Conservation (phyloP, 495 filamentous ascomycete species). For the Trypethelium eluteriae region DNA sequence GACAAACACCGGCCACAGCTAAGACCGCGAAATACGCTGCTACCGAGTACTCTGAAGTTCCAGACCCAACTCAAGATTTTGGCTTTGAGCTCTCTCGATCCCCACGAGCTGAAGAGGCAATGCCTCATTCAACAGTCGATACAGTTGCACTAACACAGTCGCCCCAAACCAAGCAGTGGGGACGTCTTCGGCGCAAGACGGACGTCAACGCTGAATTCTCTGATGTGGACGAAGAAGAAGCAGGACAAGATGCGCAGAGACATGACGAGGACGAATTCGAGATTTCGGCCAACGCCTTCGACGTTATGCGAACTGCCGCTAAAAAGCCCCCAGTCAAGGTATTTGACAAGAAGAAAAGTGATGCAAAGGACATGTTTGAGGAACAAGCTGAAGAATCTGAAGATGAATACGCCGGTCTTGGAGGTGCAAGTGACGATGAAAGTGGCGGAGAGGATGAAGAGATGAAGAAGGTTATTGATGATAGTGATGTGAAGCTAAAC, state of each 20-base stretch:
- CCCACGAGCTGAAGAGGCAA: constrained; percentile 40
- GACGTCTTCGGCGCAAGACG: constrained; percentile 49
- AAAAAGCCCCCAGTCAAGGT: constrained; percentile 45
- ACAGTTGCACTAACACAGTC: constrained; percentile 59
- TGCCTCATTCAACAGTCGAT: constrained; percentile 61
- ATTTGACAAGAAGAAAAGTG: constrained; percentile 81
- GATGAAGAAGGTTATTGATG: constrained; percentile 83
- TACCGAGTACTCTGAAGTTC: constrained; percentile 55
- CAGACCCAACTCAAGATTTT: constrained; percentile 78
- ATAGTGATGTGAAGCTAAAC: constrained; percentile 61
- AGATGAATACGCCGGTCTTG: constrained; percentile 93
- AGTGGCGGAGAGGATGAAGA: constrained; percentile 63
- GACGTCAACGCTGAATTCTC: constrained; percentile 28
- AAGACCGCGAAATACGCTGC: constrained; percentile 22
- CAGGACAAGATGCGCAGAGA: constrained; percentile 25
- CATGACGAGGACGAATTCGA: constrained; percentile 31
- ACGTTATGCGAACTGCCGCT: constrained; percentile 64
- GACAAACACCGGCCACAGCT: not conserved
- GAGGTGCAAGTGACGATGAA: constrained; percentile 83
- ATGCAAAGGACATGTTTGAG: constrained; percentile 78
- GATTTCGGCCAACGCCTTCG: constrained; percentile 55
- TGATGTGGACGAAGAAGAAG: constrained; percentile 33
- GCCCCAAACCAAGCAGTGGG: constrained; percentile 51
- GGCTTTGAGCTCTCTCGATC: constrained; percentile 63
- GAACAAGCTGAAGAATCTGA: constrained; percentile 96